Conservation (phyloP, 495 filamentous ascomycete genomes). For the Gamarada debralockiae region DNA sequence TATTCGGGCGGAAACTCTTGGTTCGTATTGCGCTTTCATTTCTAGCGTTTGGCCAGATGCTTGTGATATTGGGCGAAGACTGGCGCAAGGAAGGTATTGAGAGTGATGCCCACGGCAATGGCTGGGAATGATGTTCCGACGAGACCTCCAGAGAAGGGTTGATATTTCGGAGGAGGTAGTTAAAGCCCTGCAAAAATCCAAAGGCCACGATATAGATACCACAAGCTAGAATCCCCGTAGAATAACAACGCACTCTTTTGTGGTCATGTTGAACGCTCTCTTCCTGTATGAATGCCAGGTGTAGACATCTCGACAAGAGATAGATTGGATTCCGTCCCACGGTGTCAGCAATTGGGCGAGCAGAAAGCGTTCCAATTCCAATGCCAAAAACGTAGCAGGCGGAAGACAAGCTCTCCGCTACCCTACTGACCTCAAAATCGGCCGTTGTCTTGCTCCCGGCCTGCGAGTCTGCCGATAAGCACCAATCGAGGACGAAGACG, state of each 20-base stretch:
- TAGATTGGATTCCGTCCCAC: constrained; percentile 33
- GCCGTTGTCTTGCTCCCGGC: constrained; percentile 26
- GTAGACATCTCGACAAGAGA: no score
- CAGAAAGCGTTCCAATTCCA: constrained; percentile 30
- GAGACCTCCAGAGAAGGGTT: background rate
- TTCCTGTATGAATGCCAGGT: no score
- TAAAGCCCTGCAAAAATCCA: background rate
- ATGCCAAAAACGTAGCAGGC: constrained; percentile 25
- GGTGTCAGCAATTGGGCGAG: constrained; percentile 33
- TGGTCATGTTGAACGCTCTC: no score
- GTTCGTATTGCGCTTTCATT: background rate
- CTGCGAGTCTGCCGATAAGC: constrained; percentile 30
- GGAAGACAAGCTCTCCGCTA: constrained; percentile 28
- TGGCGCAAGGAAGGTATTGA: background rate
- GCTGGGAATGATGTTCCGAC: background rate
- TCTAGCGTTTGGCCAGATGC: background rate
- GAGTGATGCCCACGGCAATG: background rate
- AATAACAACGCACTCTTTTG: no score
- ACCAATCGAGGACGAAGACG: constrained; percentile 29
- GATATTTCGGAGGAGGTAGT: background rate
- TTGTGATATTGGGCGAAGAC: background rate
- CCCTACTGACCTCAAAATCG: constrained; percentile 26
- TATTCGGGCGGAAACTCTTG: background rate
- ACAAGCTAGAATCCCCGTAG: no score
- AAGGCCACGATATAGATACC: no score